Evolutionary conservation across 2,329 filamentous ascomycete species (phyloP).

Genomic region (Aspergillus sojae): DNA sequence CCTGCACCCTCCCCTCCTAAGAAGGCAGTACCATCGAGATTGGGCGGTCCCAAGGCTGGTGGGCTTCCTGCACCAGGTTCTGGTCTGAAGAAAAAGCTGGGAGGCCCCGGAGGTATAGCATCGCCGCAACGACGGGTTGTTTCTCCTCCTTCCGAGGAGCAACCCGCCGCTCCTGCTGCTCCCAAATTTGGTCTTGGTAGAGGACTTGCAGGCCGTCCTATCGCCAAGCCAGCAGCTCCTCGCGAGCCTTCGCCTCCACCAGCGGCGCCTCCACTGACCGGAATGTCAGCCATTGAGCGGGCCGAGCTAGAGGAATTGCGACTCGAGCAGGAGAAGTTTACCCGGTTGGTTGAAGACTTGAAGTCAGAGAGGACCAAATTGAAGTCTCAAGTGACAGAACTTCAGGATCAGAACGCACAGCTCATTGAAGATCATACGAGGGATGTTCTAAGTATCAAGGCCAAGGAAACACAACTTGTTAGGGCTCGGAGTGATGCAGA

Average conservation of each 20-base stretch:
- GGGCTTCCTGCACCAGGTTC: slow-evolving; percentile 45
- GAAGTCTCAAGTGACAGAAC: slow-evolving; percentile 83
- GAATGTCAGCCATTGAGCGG: slow-evolving; percentile 76
- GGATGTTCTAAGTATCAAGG: slow-evolving; percentile 94
- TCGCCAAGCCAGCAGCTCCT: slow-evolving; percentile 67
- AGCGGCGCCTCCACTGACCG: slow-evolving; percentile 60
- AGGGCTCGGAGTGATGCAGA: slow-evolving; percentile 88
- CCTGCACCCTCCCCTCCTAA: slow-evolving; percentile 51
- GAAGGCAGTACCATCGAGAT: slow-evolving; percentile 49
- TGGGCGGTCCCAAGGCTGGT: slow-evolving; percentile 47
- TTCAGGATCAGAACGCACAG: slow-evolving; percentile 95
- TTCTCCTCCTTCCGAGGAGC: slow-evolving; percentile 50
- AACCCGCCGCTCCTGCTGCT: slow-evolving; percentile 43
- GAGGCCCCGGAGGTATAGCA: slow-evolving; percentile 42
- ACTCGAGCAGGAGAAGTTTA: slow-evolving; percentile 76
- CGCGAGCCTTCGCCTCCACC: slow-evolving; percentile 54
- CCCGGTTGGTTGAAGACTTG: slow-evolving; percentile 75
- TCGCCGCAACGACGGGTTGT: slow-evolving; percentile 46
- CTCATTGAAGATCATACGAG: slow-evolving; percentile 96
- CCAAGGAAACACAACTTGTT: slow-evolving; percentile 96
- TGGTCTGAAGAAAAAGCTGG: slow-evolving; percentile 49
- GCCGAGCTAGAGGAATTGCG: slow-evolving; percentile 92
- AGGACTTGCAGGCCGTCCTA: slow-evolving; percentile 81
- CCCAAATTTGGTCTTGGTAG: slow-evolving; percentile 67
- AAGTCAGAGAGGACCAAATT: slow-evolving; percentile 80